Base-by-base conservation (phyloP, 768 basidiomycete species). In the Trametes cingulata region DNA sequence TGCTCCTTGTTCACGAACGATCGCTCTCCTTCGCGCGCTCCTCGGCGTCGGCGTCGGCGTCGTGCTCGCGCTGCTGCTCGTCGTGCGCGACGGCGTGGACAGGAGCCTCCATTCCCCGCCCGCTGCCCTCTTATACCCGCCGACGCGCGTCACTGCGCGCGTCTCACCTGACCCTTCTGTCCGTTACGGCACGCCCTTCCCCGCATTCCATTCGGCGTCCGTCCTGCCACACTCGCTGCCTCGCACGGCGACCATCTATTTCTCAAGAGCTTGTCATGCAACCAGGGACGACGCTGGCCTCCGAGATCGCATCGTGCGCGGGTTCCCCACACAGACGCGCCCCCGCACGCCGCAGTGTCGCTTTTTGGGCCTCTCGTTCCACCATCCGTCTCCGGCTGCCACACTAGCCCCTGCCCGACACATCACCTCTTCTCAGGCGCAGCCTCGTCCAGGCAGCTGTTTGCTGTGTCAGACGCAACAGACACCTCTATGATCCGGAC, bases 181-280 rank as follows among this genome's bases (percentile, higher is more conserved):
- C 55, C 55, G 49, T 61, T 56, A 62, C 61, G 56, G 61, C 61
- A 62, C 39, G 35, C 22, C 19, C 42, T 54, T 63, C 55, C 55
- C 56, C 56, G 56, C 56, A 49, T 53, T 36, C 39, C 24, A 42
- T 12, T 29, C 35, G 50, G 47, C 45, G 22, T 47, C 3, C 52
- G 48, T 60, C 46, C 39, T 19, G 46, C 52, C 27, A 49, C 59
- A 49, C 27, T 54, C 46, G 46, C 22, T 24, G 35, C 29, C 56
- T 54, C 52, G 56, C 56, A 63, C 56, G 52, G 40, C 56, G 45
- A 49, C 55, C 60, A 52, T 41, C 56, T 48, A 20, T 49, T 58
- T 62, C 61, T 54, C 61, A 62, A 42, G 42, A 53, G 37, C 48
- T 53, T 46, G 56, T 17, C 56, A 51, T 10, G 35, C 45, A 39